Base-by-base conservation (phyloP, 768 basidiomycete genomes). In the Collybiopsis luxurians region DNA sequence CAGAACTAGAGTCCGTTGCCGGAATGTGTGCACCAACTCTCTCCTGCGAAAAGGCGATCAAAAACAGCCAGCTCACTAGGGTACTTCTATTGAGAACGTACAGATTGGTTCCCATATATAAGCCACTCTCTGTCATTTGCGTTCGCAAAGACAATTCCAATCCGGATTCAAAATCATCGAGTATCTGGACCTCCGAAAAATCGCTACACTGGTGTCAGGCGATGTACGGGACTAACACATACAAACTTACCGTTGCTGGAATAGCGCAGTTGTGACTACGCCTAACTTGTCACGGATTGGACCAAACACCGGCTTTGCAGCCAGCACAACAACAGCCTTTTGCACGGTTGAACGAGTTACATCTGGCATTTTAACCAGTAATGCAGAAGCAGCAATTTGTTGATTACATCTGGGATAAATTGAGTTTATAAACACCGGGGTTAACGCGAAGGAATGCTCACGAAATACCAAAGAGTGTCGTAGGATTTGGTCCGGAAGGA, bases 341-440 rank as follows among this genome's bases (percentile, higher is more conserved):
- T 99, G 97, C 0, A 99, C 97, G 9, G 89, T 98, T 4, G 90
- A 93, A 15, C 97, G 86, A 4, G 97, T 98, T 17, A 98, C 92
- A 60, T 97, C 95, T 2, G 82, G 76, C 38, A 84, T 81, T 66
- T 87, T 89, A 46, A 90, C 87, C 3, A 93, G 75, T 27, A 99
- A 79, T 23, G 86, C 79, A 0, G 87, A 80, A 1, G 95, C 78
- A 10, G 91, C 76, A 31, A 99, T 93, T 75, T 99, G 97, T 48
- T 95, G 92, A 64, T 98, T 98, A 68, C 95, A 96, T 64, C 92
- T 95, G 17, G 26, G 57, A 10, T 48, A 2, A 45, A 55, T 43
- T 17, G 10, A 10, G 53, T 45, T 3, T 27, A 30, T 40, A 26
- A 40, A 39, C 30, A 30, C 13, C 34, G 13, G 23, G 47, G 26